Percentiles rank a stretch among this genome's conserved stretches.
These are phyloP conservation scores for Populus hybrid DNA, from an alignment of 441 rosid species.

Conservation along the genomic window DNA sequence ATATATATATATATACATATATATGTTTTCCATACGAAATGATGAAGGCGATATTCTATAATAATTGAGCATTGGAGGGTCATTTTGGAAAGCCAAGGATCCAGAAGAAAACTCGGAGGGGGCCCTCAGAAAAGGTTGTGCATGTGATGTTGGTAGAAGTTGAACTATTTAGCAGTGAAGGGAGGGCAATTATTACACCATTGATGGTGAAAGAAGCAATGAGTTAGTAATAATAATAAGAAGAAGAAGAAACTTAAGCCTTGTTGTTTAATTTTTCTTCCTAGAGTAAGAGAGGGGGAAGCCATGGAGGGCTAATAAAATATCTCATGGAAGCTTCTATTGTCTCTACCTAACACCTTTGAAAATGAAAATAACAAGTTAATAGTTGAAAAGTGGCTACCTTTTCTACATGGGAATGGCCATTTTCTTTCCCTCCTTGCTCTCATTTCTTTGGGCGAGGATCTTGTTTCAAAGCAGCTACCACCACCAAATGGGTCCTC, in stretches of 20 bases:
- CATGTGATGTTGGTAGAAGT: conserved; percentile 50
- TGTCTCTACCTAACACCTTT: conserved; percentile 53
- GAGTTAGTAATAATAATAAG: not conserved
- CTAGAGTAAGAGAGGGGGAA: not conserved
- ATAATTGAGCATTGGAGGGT: conserved; percentile 1
- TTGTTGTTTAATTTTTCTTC: conserved; percentile 21
- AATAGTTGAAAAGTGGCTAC: conserved; percentile 29
- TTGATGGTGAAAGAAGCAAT: conserved; percentile 23
- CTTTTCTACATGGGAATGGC: conserved; percentile 26
- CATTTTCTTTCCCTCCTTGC: conserved; percentile 2
- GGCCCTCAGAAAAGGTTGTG: conserved; percentile 23
- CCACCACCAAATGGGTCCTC: not conserved
- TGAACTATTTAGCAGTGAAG: conserved; percentile 17
- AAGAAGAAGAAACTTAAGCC: not conserved
- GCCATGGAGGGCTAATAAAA: not conserved
- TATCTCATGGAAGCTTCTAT: conserved; percentile 56
- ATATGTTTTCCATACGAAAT: not conserved
- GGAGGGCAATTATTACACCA: conserved; percentile 22
- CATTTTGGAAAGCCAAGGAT: conserved; percentile 4
- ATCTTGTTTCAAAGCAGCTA: conserved; percentile 13
- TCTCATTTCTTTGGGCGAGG: not conserved
- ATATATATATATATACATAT: too few species aligned
- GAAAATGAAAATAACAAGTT: conserved; percentile 20
- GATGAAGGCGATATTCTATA: not conserved
- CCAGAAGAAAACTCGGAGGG: conserved; percentile 13